Conservation (phyloP, 805 yeast species). For the Cyberlindnera amylophila region DNA sequence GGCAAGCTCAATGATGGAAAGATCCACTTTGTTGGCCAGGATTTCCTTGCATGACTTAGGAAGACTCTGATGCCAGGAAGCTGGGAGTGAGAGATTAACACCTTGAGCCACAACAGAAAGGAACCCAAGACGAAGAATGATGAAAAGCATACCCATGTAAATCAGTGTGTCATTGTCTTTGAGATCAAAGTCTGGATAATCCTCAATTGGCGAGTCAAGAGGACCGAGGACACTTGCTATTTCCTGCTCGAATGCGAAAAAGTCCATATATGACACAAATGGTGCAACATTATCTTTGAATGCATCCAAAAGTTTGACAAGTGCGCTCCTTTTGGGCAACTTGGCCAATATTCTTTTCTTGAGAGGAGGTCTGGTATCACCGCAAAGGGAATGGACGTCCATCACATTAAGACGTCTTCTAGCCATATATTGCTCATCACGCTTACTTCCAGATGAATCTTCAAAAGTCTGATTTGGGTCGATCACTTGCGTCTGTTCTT, state of each 20-base stretch:
- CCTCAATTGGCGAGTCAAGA: slow-evolving; percentile 1
- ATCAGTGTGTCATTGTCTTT: slow-evolving; percentile 2
- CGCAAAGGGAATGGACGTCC: neutral
- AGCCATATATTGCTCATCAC: slow-evolving; percentile 3
- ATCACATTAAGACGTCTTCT: neutral
- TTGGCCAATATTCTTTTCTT: slow-evolving; percentile 3
- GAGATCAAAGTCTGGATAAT: neutral
- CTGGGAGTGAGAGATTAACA: neutral
- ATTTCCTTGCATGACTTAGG: neutral
- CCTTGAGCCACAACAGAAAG: slow-evolving; percentile 1
- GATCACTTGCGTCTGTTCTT: neutral
- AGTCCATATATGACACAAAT: slow-evolving; percentile 3
- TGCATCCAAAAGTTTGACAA: neutral
- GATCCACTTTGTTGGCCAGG: slow-evolving; percentile 4
- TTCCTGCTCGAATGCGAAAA: neutral
- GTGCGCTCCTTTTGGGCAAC: slow-evolving; percentile 2
- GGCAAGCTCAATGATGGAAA: slow-evolving; percentile 10
- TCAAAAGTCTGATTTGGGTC: slow-evolving; percentile 1
- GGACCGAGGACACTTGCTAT: slow-evolving; percentile 1
- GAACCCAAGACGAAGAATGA: slow-evolving; percentile 5
- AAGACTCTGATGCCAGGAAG: neutral
- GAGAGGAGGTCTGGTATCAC: neutral
- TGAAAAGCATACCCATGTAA: slow-evolving; percentile 4
- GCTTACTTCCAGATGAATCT: slow-evolving; percentile 4
- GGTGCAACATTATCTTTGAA: slow-evolving; percentile 2